Conservation (phyloP, 768 basidiomycete species). For the Galerina sulciceps region DNA sequence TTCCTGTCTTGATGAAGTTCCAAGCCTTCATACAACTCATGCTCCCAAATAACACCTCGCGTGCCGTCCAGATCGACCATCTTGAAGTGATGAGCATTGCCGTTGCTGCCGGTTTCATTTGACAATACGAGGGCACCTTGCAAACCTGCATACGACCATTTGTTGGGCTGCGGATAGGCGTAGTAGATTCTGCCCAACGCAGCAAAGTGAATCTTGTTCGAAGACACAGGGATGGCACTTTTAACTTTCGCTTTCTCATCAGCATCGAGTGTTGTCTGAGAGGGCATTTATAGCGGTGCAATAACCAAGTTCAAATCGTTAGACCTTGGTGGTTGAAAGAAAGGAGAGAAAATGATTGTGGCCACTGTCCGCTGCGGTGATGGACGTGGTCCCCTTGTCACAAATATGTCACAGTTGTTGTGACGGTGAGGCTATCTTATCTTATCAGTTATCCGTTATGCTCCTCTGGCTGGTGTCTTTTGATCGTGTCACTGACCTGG, state of each 20-base stretch:
- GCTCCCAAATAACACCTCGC: conserved; percentile 90
- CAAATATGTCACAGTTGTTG: not conserved
- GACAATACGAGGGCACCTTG: conserved; percentile 85
- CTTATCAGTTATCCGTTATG: no score
- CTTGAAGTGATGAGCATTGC: conserved; percentile 64
- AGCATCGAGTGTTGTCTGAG: conserved; percentile 66
- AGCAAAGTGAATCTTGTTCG: conserved; percentile 81
- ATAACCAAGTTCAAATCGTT: not conserved
- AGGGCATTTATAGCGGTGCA: conserved; percentile 58
- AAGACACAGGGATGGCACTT: conserved; percentile 53
- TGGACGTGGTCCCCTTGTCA: conserved; percentile 1
- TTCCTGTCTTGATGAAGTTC: conserved; percentile 83
- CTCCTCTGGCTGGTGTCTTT: no score
- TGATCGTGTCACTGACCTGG: no score
- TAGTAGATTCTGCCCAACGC: conserved; percentile 89
- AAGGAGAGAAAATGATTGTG: conserved; percentile 1
- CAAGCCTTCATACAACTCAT: conserved; percentile 85
- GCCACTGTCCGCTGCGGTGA: conserved; percentile 8
- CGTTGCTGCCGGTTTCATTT: conserved; percentile 58
- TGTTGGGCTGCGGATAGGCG: conserved; percentile 73
- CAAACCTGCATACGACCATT: conserved; percentile 88
- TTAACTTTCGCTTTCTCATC: conserved; percentile 85
- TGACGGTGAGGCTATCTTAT: not conserved
- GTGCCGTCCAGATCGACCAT: conserved; percentile 87
- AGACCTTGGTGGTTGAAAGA: conserved; percentile 9